These are phyloP conservation scores for Candolleomyces eurysporus DNA, from an alignment of 768 basidiomycete genomes.

Conservation along the genomic window DNA sequence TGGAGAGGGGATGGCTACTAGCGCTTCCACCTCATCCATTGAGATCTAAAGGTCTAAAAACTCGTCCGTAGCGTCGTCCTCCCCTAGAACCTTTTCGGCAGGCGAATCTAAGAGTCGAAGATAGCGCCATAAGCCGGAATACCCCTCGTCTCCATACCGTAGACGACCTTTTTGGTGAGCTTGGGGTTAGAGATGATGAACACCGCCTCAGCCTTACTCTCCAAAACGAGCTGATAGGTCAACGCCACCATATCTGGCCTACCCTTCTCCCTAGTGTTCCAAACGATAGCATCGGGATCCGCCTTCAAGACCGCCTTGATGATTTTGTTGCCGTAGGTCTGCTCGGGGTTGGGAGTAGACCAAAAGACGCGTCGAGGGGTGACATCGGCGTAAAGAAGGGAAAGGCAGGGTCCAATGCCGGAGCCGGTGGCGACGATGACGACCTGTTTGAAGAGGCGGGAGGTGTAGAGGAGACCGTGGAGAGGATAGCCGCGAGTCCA, in stretches of 20 bases:
- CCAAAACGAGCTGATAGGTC: conserved; percentile 34
- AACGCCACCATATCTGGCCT: conserved; percentile 40
- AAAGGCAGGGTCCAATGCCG: conserved; percentile 49
- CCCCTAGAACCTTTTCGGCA: background rate
- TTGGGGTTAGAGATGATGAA: conserved; percentile 41
- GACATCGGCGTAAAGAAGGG: conserved; percentile 32
- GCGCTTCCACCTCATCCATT: too few relatives aligned
- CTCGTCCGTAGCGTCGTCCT: too few relatives aligned
- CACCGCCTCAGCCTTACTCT: conserved; percentile 39
- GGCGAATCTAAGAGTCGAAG: conserved; percentile 32
- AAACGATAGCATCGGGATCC: conserved; percentile 37
- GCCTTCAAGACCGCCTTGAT: conserved; percentile 37
- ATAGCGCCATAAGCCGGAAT: conserved; percentile 42
- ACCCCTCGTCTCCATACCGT: conserved; percentile 38
- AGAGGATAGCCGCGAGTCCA: conserved; percentile 56
- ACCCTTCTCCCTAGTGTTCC: conserved; percentile 36
- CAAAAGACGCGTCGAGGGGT: conserved; percentile 39
- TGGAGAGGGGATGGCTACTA: too few relatives aligned
- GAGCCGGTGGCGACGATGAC: conserved; percentile 55
- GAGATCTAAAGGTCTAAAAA: too few relatives aligned
- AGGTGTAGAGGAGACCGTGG: conserved; percentile 48
- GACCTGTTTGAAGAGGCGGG: conserved; percentile 47
- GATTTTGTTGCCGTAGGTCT: conserved; percentile 40
- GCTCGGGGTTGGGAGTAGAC: conserved; percentile 38
- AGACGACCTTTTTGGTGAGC: conserved; percentile 38